Conservation (phyloP, 805 yeast genomes). For the Saccharomycopsis babjevae region DNA sequence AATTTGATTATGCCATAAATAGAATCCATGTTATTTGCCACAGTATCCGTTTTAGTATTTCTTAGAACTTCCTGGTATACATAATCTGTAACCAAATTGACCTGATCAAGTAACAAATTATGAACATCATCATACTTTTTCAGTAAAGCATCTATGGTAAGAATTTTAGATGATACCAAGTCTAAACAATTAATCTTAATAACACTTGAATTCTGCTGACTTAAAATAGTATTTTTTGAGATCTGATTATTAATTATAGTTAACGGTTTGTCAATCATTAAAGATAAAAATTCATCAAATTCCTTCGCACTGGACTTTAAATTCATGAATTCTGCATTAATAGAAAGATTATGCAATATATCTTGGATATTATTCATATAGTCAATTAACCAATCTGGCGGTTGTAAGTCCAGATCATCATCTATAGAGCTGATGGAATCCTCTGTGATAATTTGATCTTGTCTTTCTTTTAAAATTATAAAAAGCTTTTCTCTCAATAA, state of each 20-base stretch:
- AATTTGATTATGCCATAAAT: slow-evolving; percentile 49
- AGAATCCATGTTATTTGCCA: slow-evolving; percentile 57
- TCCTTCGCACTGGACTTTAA: slow-evolving; percentile 29
- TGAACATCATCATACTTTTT: slow-evolving; percentile 29
- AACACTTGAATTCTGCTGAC: slow-evolving; percentile 28
- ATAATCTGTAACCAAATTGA: slow-evolving; percentile 32
- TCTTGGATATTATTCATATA: slow-evolving; percentile 52
- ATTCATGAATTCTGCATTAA: slow-evolving; percentile 30
- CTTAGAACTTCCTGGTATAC: slow-evolving; percentile 41
- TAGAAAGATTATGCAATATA: slow-evolving; percentile 37
- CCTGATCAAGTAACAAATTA: slow-evolving; percentile 25
- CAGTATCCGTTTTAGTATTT: slow-evolving; percentile 46
- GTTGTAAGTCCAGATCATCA: slow-evolving; percentile 39
- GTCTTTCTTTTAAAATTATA: slow-evolving; percentile 29
- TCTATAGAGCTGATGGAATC: slow-evolving; percentile 26
- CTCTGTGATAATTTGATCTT: slow-evolving; percentile 26
- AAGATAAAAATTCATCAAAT: slow-evolving; percentile 26
- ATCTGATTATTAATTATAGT: slow-evolving; percentile 24
- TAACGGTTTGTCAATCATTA: slow-evolving; percentile 35
- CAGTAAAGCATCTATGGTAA: slow-evolving; percentile 35
- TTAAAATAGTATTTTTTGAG: slow-evolving; percentile 20
- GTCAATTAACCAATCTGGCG: slow-evolving; percentile 79
- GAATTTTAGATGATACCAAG: slow-evolving; percentile 42
- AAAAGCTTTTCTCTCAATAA: slow-evolving; percentile 32
- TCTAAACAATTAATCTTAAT: slow-evolving; percentile 53